These are phyloP conservation scores for Lunularia cruciata DNA, from an alignment of 225 moss, liverwort and hornwort species.

Conservation along the genomic window DNA sequence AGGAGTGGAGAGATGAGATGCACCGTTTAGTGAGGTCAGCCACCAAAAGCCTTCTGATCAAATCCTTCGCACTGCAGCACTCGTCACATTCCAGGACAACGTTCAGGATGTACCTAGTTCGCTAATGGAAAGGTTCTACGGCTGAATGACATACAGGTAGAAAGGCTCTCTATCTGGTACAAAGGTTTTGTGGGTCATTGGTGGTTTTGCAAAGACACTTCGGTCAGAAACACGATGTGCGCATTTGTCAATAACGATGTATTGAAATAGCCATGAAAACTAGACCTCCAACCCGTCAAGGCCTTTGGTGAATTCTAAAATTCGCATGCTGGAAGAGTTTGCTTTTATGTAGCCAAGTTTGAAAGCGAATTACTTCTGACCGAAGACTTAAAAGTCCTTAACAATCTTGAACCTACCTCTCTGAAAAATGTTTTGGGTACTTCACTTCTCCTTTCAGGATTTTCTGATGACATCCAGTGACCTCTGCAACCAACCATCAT, in stretches of 20 bases:
- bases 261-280: not conserved
- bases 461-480: constrained; percentile 50
- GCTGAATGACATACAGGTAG: not conserved
- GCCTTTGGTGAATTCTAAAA: not conserved
- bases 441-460: constrained; percentile 54
- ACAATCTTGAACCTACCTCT: constrained; percentile 31
- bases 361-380: not conserved
- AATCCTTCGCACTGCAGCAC: constrained; percentile 69
- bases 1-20: not conserved
- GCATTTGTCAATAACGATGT: not conserved
- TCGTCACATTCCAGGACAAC: not conserved
- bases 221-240: not conserved
- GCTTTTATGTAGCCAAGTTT: not conserved
- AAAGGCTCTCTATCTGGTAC: not conserved
- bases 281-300: not conserved
- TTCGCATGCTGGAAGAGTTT: not conserved
- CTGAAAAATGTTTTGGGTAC: constrained; percentile 52
- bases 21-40: constrained; percentile 90
- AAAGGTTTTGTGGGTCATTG: too few species aligned
- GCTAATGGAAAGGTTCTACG: not conserved
- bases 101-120: not conserved
- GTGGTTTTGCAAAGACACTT: too few species aligned
- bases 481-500: constrained; percentile 37
- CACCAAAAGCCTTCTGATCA: constrained; percentile 68
- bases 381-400: not conserved